A percentile compares a stretch with the other conserved stretches of the same genome.
These are phyloP conservation scores for Suillus americanus DNA, from an alignment of 768 basidiomycete genomes.

Conservation along the genomic window DNA sequence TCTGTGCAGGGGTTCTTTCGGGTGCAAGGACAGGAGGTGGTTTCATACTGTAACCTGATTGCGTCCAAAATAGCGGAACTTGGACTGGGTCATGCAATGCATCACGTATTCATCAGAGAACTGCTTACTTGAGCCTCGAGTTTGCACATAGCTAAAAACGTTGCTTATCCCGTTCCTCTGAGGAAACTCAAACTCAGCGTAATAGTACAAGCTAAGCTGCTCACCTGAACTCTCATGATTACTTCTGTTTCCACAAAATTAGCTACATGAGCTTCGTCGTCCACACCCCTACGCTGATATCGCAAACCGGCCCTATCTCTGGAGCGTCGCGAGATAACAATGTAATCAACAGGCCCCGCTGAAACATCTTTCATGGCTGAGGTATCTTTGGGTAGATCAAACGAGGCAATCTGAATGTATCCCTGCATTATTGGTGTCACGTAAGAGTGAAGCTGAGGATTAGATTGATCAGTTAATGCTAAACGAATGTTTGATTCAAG, in stretches of 20 bases:
- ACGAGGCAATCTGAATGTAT: slow-evolving; percentile 75
- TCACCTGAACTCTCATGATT: slow-evolving; percentile 77
- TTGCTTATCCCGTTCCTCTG: slow-evolving; percentile 77
- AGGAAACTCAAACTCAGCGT: not conserved
- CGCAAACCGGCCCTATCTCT: slow-evolving; percentile 88
- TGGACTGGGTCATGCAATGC: slow-evolving; percentile 2
- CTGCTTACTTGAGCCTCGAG: slow-evolving; percentile 79
- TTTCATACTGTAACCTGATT: slow-evolving; percentile 83
- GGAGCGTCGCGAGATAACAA: slow-evolving; percentile 83
- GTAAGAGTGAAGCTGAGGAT: slow-evolving; percentile 70
- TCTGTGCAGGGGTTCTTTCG: slow-evolving; percentile 73
- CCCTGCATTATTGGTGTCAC: slow-evolving; percentile 94
- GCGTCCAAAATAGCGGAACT: slow-evolving; percentile 95
- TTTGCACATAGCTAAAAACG: slow-evolving; percentile 86
- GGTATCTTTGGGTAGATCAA: slow-evolving; percentile 53
- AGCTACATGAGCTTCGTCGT: slow-evolving; percentile 89
- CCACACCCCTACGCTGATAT: slow-evolving; percentile 93
- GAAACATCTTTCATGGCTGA: slow-evolving; percentile 35
- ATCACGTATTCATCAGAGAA: not conserved
- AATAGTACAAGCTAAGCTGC: slow-evolving; percentile 14
- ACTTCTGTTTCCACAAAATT: slow-evolving; percentile 97
- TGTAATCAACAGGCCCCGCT: slow-evolving; percentile 62
- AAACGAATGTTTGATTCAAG: slow-evolving; percentile 3
- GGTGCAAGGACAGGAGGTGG: slow-evolving; percentile 78
- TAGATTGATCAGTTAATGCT: not conserved